Percentiles rank a stretch among this genome's conserved stretches.
phyloP scores from a whole-genome alignment of 2,329 filamentous ascomycete species.

The Aureobasidium leucospermi region DNA sequence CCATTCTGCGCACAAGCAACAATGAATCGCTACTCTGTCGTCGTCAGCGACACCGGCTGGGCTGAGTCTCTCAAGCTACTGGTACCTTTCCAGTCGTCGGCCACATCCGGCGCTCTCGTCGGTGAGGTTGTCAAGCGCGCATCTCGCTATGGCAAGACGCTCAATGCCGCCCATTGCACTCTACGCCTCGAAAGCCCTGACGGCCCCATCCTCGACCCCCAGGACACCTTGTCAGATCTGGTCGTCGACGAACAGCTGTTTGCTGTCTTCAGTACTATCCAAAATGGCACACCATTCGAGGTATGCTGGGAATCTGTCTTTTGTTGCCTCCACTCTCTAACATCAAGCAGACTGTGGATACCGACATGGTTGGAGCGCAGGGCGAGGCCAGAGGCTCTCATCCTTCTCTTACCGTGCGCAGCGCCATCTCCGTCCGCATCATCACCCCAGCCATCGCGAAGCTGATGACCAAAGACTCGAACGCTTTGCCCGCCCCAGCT shows the following conservation, averaged over 20 bases:
- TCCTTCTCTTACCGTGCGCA: slow-evolving; percentile 1
- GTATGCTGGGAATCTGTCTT: neutral
- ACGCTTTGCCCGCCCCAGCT: slow-evolving; percentile 10
- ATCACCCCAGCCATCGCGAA: slow-evolving; percentile 23
- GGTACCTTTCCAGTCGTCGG: slow-evolving; percentile 18
- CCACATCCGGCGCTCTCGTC: slow-evolving; percentile 18
- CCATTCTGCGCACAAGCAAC: neutral
- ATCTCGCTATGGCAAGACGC: slow-evolving; percentile 13
- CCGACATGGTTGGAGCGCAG: neutral
- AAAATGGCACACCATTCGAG: neutral
- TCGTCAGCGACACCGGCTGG: slow-evolving; percentile 15
- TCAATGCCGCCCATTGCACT: slow-evolving; percentile 18
- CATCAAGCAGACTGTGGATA: neutral
- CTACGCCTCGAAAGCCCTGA: slow-evolving; percentile 21
- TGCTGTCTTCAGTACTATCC: slow-evolving; percentile 16
- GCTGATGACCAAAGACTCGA: slow-evolving; percentile 11
- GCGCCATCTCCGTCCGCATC: slow-evolving; percentile 21
- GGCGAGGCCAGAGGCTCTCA: neutral
- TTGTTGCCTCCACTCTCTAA: neutral
- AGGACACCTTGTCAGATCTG: slow-evolving; percentile 24
- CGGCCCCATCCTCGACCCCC: slow-evolving; percentile 24
- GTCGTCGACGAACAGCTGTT: slow-evolving; percentile 22
- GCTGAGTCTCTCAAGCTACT: slow-evolving; percentile 15
- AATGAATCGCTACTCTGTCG: slow-evolving; percentile 23
- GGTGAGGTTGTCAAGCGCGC: slow-evolving; percentile 19